Evolutionary conservation across 768 basidiomycete species (phyloP).

Genomic region (Myochromella boudieri): DNA sequence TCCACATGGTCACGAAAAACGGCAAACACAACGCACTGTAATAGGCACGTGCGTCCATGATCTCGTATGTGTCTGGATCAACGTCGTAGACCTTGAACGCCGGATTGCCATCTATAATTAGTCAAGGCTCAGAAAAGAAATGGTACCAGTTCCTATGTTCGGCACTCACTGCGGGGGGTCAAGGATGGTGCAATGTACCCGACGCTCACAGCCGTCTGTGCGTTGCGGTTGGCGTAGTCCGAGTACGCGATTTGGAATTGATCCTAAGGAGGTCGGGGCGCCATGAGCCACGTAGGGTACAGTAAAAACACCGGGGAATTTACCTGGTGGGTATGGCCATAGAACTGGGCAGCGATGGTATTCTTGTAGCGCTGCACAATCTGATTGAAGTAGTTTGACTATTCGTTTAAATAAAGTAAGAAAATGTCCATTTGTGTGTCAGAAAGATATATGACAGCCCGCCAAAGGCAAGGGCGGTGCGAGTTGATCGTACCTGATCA

Average conservation of each 20-base stretch:
- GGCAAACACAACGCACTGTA: conserved; percentile 35
- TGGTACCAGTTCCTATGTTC: not conserved
- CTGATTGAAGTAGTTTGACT: conserved; percentile 67
- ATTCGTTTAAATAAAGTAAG: not conserved
- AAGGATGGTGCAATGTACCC: conserved; percentile 54
- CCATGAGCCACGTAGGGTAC: not conserved
- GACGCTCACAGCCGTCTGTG: conserved; percentile 44
- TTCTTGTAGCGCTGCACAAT: conserved; percentile 58
- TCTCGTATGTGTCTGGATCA: conserved; percentile 64
- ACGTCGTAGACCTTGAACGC: conserved; percentile 62
- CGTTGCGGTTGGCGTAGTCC: conserved; percentile 45
- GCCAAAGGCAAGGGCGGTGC: too few species aligned
- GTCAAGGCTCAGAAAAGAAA: not conserved
- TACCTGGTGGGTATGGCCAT: conserved; percentile 56
- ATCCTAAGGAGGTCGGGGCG: not conserved
- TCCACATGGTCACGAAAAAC: not conserved
- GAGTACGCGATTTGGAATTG: conserved; percentile 61
- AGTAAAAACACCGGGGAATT: conserved; percentile 7
- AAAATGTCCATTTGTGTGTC: not conserved
- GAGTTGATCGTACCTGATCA: conserved; percentile 41
- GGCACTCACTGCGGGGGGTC: conserved; percentile 50
- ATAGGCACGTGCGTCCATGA: conserved; percentile 58
- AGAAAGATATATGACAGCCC: not conserved
- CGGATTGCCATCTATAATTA: conserved; percentile 46
- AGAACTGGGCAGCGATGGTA: conserved; percentile 61